A percentile compares a stretch with the other conserved stretches of the same genome.
phyloP scores from a whole-genome alignment of 805 yeast species.

The Lipomyces yamanashiensis region DNA sequence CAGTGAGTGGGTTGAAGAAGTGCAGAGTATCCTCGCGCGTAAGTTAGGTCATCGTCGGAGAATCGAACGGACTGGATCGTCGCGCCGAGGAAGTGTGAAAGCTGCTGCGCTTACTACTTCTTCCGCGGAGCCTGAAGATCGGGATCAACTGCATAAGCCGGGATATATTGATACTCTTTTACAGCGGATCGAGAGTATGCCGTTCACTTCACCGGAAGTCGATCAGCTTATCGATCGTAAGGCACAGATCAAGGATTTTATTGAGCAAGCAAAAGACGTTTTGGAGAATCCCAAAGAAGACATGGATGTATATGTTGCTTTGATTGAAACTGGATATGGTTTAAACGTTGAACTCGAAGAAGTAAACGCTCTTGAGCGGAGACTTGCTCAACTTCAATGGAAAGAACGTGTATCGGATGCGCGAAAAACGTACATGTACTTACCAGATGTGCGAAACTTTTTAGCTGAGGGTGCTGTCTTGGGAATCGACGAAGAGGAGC shows the following conservation, averaged over 20 bases:
- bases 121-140: conserved; percentile 7
- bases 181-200: conserved; percentile 54
- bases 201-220: conserved; percentile 62
- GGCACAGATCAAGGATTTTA: conserved; percentile 57
- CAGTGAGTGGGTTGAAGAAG: conserved; percentile 58
- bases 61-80: conserved; percentile 32
- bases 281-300: conserved; percentile 43
- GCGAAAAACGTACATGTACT: conserved; percentile 33
- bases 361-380: conserved; percentile 48
- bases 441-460: conserved; percentile 39
- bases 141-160: conserved; percentile 37
- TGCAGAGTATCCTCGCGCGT: conserved; percentile 57
- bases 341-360: conserved; percentile 63
- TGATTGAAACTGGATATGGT: conserved; percentile 62
- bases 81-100: conserved; percentile 17
- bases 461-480: conserved; percentile 41
- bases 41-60: conserved; percentile 46
- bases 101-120: neutral
- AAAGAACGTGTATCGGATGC: conserved; percentile 41
- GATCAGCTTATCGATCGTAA: conserved; percentile 61
- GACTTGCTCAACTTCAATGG: conserved; percentile 51
- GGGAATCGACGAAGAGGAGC: conserved; percentile 40
- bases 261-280: conserved; percentile 52
- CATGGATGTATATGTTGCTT: conserved; percentile 54
- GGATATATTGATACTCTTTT: conserved; percentile 50